phyloP scores from a whole-genome alignment of 805 yeast species.

The Suhomyces canberraensis region DNA sequence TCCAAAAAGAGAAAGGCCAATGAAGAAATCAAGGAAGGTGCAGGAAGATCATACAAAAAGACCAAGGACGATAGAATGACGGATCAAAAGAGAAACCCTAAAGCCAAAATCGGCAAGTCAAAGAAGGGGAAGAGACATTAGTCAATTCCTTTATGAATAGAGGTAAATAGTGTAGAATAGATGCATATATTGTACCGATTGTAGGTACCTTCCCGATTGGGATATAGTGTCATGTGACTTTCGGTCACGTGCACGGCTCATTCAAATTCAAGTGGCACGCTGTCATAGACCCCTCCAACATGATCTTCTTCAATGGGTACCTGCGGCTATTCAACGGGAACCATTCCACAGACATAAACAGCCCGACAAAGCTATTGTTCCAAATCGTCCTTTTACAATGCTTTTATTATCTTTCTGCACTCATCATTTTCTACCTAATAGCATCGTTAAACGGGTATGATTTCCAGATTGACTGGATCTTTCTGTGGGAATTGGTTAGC shows the following conservation, averaged over 20 bases:
- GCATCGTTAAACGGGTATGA: conserved; percentile 69
- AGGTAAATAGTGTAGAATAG: too few species aligned
- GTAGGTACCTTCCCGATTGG: too few species aligned
- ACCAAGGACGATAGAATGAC: conserved; percentile 67
- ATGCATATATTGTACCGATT: too few species aligned
- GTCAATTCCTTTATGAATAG: too few species aligned
- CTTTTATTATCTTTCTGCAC: conserved; percentile 74
- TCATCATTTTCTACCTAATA: conserved; percentile 59
- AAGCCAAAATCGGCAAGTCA: conserved; percentile 11
- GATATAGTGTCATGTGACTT: too few species aligned
- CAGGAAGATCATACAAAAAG: conserved; percentile 67
- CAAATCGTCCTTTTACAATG: conserved; percentile 79
- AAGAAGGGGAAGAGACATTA: conserved; percentile 1
- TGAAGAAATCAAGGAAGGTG: conserved; percentile 54
- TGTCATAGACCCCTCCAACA: too few species aligned
- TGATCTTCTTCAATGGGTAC: conserved; percentile 20
- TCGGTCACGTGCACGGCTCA: too few species aligned
- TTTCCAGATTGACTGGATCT: conserved; percentile 66
- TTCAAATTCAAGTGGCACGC: too few species aligned
- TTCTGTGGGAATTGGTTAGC: conserved; percentile 75
- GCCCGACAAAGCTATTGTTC: conserved; percentile 38
- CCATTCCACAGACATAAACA: conserved; percentile 26
- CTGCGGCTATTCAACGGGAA: conserved; percentile 21
- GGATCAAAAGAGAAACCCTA: conserved; percentile 42
- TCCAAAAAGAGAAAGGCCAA: conserved; percentile 69